Base-by-base conservation (phyloP, 805 yeast genomes). In the Ogataea ganodermae region DNA sequence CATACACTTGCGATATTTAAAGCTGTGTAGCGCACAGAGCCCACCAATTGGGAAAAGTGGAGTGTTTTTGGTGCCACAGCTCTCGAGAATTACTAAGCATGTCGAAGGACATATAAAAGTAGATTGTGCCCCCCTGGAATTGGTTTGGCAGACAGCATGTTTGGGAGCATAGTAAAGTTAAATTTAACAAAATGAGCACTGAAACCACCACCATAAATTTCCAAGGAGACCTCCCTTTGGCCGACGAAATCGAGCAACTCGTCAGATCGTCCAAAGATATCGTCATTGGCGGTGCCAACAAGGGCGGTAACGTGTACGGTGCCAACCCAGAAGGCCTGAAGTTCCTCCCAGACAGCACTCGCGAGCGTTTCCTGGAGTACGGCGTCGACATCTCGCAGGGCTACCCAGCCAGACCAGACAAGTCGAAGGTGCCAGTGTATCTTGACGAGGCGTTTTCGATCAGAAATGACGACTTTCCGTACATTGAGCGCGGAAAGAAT, bases 381-480 rank as follows among this genome's bases (percentile, higher is more conserved):
- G 70, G 70, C 6, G 60, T 71, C 45, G 73, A 70, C 37, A 22
- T 66, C 13, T 52, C 65, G 4, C 33, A 60, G 26, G 74, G 74
- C 18, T 71, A 71, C 51, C 74, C 75, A 20, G 58, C 55, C 16
- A 57, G 69, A 45, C 72, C 74, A 14, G 56, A 55, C 16, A 50
- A 45, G 35, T 50, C 55, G 1, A 48, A 60, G 28, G 57, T 70
- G 23, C 73, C 74, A 5, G 56, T 58, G 18, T 71, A 58, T 52
- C 49, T 70, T 8, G 74, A 71, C 44, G 75, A 71, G 37, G 74
- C 73, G 13, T 53, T 49, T 28, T 63, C 53, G 10, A 64, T 67
- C 37, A 65, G 73, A 52, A 57, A 62, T 45, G 59, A 62, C 49
- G 67, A 59, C 24, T 59, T 51, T 28, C 64, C 63, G 18, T 71